Percentiles rank a stretch among this genome's conserved stretches.
Evolutionary conservation across 2,329 filamentous ascomycete genomes (phyloP).

Genomic region (Pseudophaeomoniella oleicola): DNA sequence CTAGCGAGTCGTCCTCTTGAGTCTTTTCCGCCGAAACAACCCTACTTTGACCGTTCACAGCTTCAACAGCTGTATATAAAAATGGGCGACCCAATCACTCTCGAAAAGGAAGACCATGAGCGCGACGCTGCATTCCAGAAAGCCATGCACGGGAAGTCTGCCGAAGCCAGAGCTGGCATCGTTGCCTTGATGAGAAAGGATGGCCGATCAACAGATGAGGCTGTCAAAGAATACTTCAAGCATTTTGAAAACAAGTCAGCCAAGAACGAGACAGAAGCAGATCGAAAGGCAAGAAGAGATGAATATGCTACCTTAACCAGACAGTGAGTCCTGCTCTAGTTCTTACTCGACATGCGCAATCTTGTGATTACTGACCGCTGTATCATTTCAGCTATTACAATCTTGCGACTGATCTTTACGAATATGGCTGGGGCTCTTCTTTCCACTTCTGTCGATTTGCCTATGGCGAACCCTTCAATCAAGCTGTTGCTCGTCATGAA

Average conservation of each 20-base stretch:
- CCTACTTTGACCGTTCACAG: too few relatives aligned
- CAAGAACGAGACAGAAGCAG: slow-evolving; percentile 67
- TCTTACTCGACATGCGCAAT: slow-evolving; percentile 10
- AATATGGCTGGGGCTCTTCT: slow-evolving; percentile 89
- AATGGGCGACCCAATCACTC: slow-evolving; percentile 15
- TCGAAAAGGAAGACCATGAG: slow-evolving; percentile 69
- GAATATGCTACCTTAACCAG: slow-evolving; percentile 89
- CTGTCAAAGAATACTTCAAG: slow-evolving; percentile 88
- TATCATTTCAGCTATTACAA: slow-evolving; percentile 66
- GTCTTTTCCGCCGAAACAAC: too few relatives aligned
- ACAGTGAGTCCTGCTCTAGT: slow-evolving; percentile 54
- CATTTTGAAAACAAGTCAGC: slow-evolving; percentile 81
- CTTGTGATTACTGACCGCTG: slow-evolving; percentile 5
- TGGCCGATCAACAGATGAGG: slow-evolving; percentile 59
- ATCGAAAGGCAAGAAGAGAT: slow-evolving; percentile 64
- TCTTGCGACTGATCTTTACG: slow-evolving; percentile 88
- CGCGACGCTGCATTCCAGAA: slow-evolving; percentile 88
- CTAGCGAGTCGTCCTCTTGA: too few relatives aligned
- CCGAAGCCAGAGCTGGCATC: slow-evolving; percentile 57
- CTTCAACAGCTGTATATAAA: too few relatives aligned
- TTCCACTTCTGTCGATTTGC: slow-evolving; percentile 98
- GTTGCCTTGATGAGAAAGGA: slow-evolving; percentile 70
- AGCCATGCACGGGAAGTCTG: slow-evolving; percentile 65
- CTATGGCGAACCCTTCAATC: slow-evolving; percentile 69
- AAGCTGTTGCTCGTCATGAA: slow-evolving; percentile 90